These are phyloP conservation scores for Boletus insuetus DNA, from an alignment of 768 basidiomycete species.

Conservation along the genomic window DNA sequence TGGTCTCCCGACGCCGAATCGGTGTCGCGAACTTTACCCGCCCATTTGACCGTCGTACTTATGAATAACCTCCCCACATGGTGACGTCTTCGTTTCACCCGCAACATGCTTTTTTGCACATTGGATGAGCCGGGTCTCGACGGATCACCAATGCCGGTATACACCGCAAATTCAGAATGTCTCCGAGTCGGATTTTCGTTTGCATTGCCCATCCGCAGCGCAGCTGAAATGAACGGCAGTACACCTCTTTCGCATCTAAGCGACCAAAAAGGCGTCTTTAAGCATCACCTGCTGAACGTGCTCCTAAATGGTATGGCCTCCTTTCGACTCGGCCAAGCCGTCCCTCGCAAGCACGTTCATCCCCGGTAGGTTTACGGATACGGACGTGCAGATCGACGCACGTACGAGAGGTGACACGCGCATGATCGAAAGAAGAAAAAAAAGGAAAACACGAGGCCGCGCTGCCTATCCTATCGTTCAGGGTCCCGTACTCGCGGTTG, in stretches of 20 bases:
- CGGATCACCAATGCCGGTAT: constrained; percentile 5
- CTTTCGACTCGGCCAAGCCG: no score
- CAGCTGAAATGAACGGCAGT: no score
- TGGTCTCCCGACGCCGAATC: no score
- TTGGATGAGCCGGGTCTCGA: background rate
- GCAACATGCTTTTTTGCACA: background rate
- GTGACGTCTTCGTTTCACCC: background rate
- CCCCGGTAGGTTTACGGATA: background rate
- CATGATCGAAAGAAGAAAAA: background rate
- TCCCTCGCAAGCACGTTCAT: no score
- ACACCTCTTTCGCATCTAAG: no score
- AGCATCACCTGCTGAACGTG: no score
- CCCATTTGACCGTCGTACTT: background rate
- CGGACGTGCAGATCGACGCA: background rate
- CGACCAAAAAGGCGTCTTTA: no score
- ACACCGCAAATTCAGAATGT: background rate
- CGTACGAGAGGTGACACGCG: background rate
- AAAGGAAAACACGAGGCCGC: background rate
- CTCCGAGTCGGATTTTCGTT: background rate
- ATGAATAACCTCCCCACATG: background rate
- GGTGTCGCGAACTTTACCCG: no score
- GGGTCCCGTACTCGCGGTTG: background rate
- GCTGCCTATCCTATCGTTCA: background rate
- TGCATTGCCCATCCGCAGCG: background rate
- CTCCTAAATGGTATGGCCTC: no score